Evolutionary conservation across 2,329 filamentous ascomycete species (phyloP).

Genomic region (Diaporthe capsici): DNA sequence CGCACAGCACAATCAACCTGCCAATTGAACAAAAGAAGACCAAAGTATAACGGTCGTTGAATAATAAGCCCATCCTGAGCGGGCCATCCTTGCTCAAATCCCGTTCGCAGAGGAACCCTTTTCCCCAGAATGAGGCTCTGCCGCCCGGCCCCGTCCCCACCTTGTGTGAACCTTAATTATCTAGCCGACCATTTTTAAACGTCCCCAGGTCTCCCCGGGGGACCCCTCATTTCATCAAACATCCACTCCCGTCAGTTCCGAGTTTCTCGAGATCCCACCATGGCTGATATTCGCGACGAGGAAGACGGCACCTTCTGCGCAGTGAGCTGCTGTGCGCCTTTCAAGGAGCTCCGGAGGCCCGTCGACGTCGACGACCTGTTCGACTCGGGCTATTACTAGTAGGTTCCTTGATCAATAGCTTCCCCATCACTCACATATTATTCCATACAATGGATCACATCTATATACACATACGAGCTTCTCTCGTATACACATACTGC

Average conservation of each 20-base stretch:
- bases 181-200: slow-evolving; percentile 16
- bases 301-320: slow-evolving; percentile 51
- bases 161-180: slow-evolving; percentile 23
- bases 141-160: slow-evolving; percentile 14
- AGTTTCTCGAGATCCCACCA: background rate
- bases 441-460: background rate
- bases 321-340: slow-evolving; percentile 56
- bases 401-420: background rate
- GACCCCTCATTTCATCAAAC: background rate
- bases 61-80: too few relatives aligned
- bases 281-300: slow-evolving; percentile 48
- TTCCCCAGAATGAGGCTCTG: slow-evolving; percentile 29
- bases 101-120: background rate
- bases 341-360: slow-evolving; percentile 56
- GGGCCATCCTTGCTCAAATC: background rate
- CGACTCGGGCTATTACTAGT: slow-evolving; percentile 44
- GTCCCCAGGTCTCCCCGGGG: background rate
- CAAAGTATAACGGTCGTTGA: background rate
- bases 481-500: background rate
- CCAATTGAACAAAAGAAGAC: background rate
- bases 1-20: slow-evolving; percentile 10
- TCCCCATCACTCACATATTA: background rate
- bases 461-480: background rate
- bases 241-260: too few relatives aligned
- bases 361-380: slow-evolving; percentile 58